These are phyloP conservation scores for Monosporozyma aquatica DNA, from an alignment of 805 yeast genomes.

Conservation along the genomic window DNA sequence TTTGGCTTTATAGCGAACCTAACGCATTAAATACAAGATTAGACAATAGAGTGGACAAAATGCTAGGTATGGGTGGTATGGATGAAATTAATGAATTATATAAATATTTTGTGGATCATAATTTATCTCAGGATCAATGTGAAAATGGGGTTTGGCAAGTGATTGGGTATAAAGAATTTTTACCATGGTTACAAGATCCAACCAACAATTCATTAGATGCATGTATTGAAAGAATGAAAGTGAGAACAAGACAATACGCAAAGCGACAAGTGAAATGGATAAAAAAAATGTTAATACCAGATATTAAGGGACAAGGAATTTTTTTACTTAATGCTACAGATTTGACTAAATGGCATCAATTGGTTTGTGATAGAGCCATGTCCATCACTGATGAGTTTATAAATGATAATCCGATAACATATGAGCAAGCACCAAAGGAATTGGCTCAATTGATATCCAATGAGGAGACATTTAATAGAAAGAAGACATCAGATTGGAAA, in stretches of 20 bases:
- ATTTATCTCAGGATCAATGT: constrained; percentile 33
- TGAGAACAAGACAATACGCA: constrained; percentile 78
- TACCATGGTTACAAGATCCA: constrained; percentile 50
- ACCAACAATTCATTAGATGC: constrained; percentile 28
- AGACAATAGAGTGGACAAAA: constrained; percentile 72
- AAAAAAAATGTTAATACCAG: constrained; percentile 54
- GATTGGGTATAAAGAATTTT: constrained; percentile 84
- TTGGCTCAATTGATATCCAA: constrained; percentile 24
- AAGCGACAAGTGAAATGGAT: constrained; percentile 89
- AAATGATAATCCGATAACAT: constrained; percentile 7
- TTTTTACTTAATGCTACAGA: constrained; percentile 73
- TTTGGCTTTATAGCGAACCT: constrained; percentile 75
- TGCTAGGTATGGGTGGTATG: constrained; percentile 64
- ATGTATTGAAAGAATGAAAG: constrained; percentile 70
- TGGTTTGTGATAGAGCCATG: constrained; percentile 50
- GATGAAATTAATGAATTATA: constrained; percentile 60
- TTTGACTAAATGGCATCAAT: constrained; percentile 46
- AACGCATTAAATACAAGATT: constrained; percentile 50
- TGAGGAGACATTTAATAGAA: constrained; percentile 5
- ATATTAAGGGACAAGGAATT: constrained; percentile 45
- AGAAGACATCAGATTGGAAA: constrained; percentile 39
- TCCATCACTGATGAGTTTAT: constrained; percentile 39
- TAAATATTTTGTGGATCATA: constrained; percentile 31
- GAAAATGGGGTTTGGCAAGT: constrained; percentile 88
- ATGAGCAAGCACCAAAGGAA: constrained; percentile 33